phyloP scores from a whole-genome alignment of 163 green algal genomes.

The Chlorella variabilis region DNA sequence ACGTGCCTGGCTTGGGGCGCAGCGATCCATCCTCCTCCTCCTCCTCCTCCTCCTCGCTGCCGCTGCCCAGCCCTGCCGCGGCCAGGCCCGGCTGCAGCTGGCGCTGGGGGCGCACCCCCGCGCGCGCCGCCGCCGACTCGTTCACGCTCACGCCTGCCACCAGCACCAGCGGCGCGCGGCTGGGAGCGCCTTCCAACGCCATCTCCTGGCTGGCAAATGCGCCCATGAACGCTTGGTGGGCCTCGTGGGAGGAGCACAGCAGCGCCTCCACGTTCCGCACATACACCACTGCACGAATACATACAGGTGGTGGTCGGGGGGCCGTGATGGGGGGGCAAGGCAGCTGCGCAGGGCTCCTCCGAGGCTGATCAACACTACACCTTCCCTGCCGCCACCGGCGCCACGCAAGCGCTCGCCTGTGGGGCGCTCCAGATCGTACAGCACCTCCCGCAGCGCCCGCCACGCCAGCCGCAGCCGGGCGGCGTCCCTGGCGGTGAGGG shows the following conservation, averaged over 20 bases:
- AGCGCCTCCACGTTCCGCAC: conserved; percentile 15
- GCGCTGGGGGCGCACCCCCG: conserved; percentile 8
- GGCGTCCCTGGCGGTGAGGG: neutral
- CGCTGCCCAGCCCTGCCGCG: neutral
- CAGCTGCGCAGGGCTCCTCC: neutral
- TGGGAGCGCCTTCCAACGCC: conserved; percentile 1
- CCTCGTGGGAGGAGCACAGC: conserved; percentile 26
- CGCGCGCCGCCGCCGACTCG: conserved; percentile 10
- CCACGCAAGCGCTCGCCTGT: neutral
- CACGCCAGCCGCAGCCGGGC: conserved; percentile 20
- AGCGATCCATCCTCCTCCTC: neutral
- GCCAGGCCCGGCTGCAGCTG: neutral
- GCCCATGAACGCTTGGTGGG: conserved; percentile 6
- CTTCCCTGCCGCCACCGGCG: too few relatives aligned
- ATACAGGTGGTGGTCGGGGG: neutral
- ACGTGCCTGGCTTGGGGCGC: neutral
- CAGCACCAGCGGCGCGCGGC: conserved; percentile 27
- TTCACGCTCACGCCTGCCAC: conserved; percentile 6
- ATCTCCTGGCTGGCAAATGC: conserved; percentile 4
- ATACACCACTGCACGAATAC: conserved; percentile 22
- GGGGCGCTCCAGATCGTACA: conserved; percentile 15
- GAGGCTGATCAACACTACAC: neutral
- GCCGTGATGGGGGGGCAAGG: neutral
- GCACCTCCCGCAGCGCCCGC: conserved; percentile 22
- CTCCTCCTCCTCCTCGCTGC: neutral